Conservation (phyloP, 257 asterid genomes). For the Gynochthodes officinalis region DNA sequence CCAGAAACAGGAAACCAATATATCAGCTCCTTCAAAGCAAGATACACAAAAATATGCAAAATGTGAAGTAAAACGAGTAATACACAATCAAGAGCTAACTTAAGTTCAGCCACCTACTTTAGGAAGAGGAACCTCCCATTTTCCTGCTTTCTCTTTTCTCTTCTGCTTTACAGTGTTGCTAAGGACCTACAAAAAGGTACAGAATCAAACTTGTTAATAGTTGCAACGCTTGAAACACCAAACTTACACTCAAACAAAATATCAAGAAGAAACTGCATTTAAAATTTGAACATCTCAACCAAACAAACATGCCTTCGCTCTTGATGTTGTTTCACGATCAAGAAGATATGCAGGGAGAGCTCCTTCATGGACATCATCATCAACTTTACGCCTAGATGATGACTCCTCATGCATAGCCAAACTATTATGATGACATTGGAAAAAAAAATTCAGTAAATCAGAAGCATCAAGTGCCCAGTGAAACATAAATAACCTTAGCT, state of each 20-base stretch:
- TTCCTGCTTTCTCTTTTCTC: constrained; percentile 96
- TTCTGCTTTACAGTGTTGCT: constrained; percentile 96
- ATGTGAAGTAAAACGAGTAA: neutral
- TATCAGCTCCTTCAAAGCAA: no score
- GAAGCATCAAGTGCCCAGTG: neutral
- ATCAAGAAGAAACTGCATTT: neutral
- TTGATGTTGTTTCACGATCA: constrained; percentile 89
- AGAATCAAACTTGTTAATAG: constrained; percentile 9
- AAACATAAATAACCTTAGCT: neutral
- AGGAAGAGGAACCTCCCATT: constrained; percentile 98
- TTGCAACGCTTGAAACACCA: neutral
- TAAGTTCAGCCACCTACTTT: constrained; percentile 46
- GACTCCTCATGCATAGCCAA: constrained; percentile 92
- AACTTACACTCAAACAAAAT: neutral
- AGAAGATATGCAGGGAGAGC: constrained; percentile 96
- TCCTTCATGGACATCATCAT: constrained; percentile 80
- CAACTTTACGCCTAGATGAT: constrained; percentile 77
- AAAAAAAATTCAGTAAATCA: neutral
- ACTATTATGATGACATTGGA: constrained; percentile 28
- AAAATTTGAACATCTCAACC: neutral
- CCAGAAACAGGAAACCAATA: neutral
- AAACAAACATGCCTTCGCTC: constrained; percentile 64
- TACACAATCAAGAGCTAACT: neutral
- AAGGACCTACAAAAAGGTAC: constrained; percentile 49
- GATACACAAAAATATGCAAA: constrained; percentile 4